Base-by-base conservation (phyloP, 768 basidiomycete genomes). In the Russula sp. region DNA sequence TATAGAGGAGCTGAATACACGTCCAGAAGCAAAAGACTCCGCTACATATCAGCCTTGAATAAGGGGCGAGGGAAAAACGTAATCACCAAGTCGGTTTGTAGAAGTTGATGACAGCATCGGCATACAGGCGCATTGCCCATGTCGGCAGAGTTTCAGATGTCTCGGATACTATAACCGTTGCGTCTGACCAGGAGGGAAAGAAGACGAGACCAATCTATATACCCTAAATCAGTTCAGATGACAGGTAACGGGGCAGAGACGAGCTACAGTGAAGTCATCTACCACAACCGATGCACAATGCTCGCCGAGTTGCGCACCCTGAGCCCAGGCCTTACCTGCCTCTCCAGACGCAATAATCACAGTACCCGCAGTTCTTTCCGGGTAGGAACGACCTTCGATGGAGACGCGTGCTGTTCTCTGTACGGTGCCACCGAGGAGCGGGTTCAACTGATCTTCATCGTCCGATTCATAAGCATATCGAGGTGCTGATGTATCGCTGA, bases 381-480 rank as follows among this genome's bases (percentile, higher is more conserved):
- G 42, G 57, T 42, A 14, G 11, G 22, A 6, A 57, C 50, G 35
- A 16, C 48, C 57, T 34, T 55, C 37, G 39, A 64, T 39, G 34
- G 57, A 59, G 40, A 55, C 31, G 6, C 47, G 40, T 34, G 54
- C 39, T 0, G 10, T 47, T 37, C 55, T 53, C 32, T 55, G 56
- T 13, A 16, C 9, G 9, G 62, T 6, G 37, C n/a, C 54, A 55
- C 47, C 37, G 48, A 50, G 40, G 37, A 66, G 68, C 2, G 69
- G 69, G 54, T 69, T 69, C 50, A 64, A 42, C 55, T 72, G 71
- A 55, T 72, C 71, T 63, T 68, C 67, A 13, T 71, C 71, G 31
- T 72, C 71, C 5, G 71, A 72, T 62, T 72, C 71, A 51, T 65
- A 57, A 13, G 66, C 69, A 42, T 72, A 66, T 40, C 71, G 62